Conservation (phyloP, 2,329 filamentous ascomycete genomes). For the Paecilomyces sp. region DNA sequence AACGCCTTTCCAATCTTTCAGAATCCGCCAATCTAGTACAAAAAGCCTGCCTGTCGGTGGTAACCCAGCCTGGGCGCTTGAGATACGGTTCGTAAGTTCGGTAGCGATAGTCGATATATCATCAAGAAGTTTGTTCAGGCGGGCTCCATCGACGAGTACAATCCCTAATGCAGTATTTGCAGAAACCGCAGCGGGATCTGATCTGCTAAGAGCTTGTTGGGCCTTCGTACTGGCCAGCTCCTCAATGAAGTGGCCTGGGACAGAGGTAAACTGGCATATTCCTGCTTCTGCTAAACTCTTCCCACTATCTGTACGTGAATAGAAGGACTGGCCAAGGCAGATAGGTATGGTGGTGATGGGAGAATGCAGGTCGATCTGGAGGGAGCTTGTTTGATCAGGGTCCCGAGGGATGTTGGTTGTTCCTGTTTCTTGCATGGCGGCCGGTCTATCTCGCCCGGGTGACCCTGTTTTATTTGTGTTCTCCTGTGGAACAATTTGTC, state of each 20-base stretch:
- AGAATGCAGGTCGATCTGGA: conserved; percentile 8
- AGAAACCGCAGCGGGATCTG: conserved; percentile 14
- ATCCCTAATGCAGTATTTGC: conserved; percentile 16
- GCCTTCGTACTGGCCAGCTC: conserved; percentile 7
- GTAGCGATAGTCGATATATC: conserved; percentile 17
- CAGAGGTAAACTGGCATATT: conserved; percentile 8
- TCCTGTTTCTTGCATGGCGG: not conserved
- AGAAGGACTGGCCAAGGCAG: conserved; percentile 12
- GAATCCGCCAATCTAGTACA: conserved; percentile 21
- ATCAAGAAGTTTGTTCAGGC: conserved; percentile 5
- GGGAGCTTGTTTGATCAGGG: not conserved
- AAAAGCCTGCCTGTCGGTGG: conserved; percentile 22
- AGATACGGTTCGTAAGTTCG: conserved; percentile 7
- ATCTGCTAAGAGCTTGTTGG: conserved; percentile 5
- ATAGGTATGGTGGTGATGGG: conserved; percentile 20
- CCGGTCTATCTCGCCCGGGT: not conserved
- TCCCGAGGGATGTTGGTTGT: not conserved
- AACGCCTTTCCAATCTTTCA: conserved; percentile 8
- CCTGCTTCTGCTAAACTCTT: not conserved
- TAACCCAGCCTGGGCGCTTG: not conserved
- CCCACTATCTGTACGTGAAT: not conserved
- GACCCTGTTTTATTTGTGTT: not conserved
- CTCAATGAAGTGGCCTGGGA: conserved; percentile 11
- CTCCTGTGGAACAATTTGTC: not conserved
- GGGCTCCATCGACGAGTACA: conserved; percentile 16